These are phyloP conservation scores for Waltergamsia citrina DNA, from an alignment of 2,329 filamentous ascomycete genomes.

Conservation along the genomic window DNA sequence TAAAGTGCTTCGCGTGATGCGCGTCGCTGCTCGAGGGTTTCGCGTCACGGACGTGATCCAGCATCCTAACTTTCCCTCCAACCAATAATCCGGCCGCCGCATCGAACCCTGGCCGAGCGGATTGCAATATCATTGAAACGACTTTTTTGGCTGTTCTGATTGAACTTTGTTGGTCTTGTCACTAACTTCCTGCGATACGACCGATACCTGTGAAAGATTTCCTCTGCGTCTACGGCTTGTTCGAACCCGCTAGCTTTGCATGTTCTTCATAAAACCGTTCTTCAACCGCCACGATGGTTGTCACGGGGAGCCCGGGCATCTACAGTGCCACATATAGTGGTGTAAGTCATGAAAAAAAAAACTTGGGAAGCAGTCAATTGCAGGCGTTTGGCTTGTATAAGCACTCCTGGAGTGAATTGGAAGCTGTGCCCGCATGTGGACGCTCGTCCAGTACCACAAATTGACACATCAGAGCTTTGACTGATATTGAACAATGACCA, in stretches of 20 bases:
- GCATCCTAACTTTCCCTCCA: not conserved
- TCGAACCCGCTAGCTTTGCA: constrained; percentile 12
- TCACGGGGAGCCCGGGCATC: constrained; percentile 35
- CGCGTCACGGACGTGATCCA: constrained; percentile 26
- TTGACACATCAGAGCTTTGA: too few species aligned
- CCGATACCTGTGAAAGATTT: not conserved
- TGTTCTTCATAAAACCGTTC: not conserved
- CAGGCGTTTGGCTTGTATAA: too few species aligned
- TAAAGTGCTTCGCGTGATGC: constrained; percentile 28
- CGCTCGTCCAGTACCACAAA: not conserved
- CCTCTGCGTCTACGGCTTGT: not conserved
- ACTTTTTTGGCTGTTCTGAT: not conserved
- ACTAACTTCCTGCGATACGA: not conserved
- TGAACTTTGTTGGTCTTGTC: not conserved
- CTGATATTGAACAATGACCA: too few species aligned
- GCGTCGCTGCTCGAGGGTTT: constrained; percentile 20
- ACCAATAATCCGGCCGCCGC: not conserved
- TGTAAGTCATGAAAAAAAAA: constrained; percentile 41
- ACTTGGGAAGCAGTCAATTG: too few species aligned
- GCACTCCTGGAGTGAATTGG: too few species aligned
- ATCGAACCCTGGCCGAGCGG: not conserved
- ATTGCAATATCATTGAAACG: not conserved
- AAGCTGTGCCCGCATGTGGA: too few species aligned
- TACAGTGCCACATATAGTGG: constrained; percentile 64
- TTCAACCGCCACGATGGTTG: constrained; percentile 30